A percentile compares a stretch with the other conserved stretches of the same genome.
These are phyloP conservation scores for Aspergillus sp. DNA, from an alignment of 2,329 filamentous ascomycete species.

Conservation along the genomic window DNA sequence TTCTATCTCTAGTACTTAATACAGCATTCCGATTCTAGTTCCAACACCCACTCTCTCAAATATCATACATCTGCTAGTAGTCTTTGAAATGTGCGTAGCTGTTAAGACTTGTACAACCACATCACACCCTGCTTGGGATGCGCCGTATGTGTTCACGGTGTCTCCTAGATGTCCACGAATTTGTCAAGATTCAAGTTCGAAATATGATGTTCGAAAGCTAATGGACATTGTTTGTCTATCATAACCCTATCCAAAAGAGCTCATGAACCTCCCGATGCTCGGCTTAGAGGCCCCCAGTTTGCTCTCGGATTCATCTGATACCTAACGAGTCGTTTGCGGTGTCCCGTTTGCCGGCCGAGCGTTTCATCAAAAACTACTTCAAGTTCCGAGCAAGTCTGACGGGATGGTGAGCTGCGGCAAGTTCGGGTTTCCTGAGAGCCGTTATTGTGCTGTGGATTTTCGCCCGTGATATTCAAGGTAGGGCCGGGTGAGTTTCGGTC, in stretches of 20 bases:
- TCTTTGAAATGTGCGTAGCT: background rate
- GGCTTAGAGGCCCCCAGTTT: conserved; percentile 86
- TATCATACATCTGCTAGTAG: background rate
- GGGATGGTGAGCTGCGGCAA: background rate
- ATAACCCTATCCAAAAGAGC: background rate
- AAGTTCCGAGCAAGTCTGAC: conserved; percentile 36
- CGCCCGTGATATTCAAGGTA: background rate
- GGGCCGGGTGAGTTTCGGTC: background rate
- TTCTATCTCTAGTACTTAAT: conserved; percentile 15
- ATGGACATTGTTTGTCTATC: background rate
- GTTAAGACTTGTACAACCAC: background rate
- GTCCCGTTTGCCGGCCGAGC: conserved; percentile 66
- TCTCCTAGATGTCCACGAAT: background rate
- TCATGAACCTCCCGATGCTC: conserved; percentile 31
- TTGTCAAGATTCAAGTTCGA: too few species aligned
- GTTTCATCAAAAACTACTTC: conserved; percentile 76
- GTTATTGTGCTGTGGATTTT: background rate
- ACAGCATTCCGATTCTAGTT: background rate
- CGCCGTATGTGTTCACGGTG: background rate
- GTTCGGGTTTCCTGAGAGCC: background rate
- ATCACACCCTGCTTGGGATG: background rate
- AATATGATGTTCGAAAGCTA: background rate
- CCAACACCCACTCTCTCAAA: background rate
- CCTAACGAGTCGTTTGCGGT: conserved; percentile 69
- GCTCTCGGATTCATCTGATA: conserved; percentile 89